Percentiles rank a stretch among this genome's conserved stretches.
Evolutionary conservation across 75 land plant species (phyloP).

Genomic region (Azolla pinnata): DNA sequence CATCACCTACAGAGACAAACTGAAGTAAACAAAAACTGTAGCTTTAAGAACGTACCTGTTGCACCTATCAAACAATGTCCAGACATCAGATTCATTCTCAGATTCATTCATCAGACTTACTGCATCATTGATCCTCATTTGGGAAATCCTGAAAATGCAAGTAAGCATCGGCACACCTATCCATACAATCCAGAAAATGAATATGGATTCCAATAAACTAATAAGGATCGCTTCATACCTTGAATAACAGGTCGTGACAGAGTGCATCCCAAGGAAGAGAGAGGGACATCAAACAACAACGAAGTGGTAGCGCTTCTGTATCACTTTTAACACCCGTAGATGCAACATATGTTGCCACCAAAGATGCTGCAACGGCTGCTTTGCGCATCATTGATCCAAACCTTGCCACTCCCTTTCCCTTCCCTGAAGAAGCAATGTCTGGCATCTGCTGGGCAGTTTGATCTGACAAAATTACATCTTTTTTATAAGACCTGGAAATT

Average conservation of each 20-base stretch:
- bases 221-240: constrained; percentile 31
- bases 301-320: constrained; percentile 59
- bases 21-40: too few relatives aligned
- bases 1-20: too few relatives aligned
- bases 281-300: constrained; percentile 86
- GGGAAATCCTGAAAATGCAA: background rate
- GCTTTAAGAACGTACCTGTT: too few relatives aligned
- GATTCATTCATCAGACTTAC: too few relatives aligned
- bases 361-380: constrained; percentile 62
- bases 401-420: constrained; percentile 35
- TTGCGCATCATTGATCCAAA: constrained; percentile 55
- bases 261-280: constrained; percentile 86
- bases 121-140: background rate
- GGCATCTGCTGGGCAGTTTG: constrained; percentile 38
- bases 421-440: constrained; percentile 41
- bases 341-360: constrained; percentile 64
- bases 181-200: background rate
- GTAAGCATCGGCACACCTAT: background rate
- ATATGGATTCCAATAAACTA: background rate
- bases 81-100: too few relatives aligned
- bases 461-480: too few relatives aligned
- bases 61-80: too few relatives aligned
- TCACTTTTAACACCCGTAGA: constrained; percentile 29
- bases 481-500: too few relatives aligned
- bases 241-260: constrained; percentile 73